phyloP scores from a whole-genome alignment of 768 basidiomycete species.

The Termitomyces sp. region DNA sequence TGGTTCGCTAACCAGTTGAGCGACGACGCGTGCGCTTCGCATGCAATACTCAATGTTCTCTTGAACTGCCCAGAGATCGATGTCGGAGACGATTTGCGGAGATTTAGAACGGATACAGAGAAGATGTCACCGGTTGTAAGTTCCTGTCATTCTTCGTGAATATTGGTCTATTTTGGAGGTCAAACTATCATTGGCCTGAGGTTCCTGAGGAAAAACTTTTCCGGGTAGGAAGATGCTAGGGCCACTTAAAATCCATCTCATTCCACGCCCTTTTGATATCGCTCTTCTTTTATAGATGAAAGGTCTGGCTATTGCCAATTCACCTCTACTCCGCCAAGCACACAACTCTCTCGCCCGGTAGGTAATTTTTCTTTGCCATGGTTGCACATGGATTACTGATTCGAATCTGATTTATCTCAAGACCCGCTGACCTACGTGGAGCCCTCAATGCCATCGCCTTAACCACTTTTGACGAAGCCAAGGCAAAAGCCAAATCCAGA shows the following conservation, averaged over 20 bases:
- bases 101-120: slow-evolving; percentile 45
- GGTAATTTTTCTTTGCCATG: slow-evolving; percentile 10
- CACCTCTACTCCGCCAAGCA: slow-evolving; percentile 42
- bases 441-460: slow-evolving; percentile 39
- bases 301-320: slow-evolving; percentile 56
- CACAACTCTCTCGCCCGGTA: slow-evolving; percentile 61
- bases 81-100: slow-evolving; percentile 36
- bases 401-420: slow-evolving; percentile 16
- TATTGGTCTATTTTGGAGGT: not conserved
- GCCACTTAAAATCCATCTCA: not conserved
- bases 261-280: not conserved
- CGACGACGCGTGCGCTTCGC: slow-evolving; percentile 60
- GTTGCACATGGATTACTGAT: not conserved
- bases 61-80: slow-evolving; percentile 50
- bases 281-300: slow-evolving; percentile 39
- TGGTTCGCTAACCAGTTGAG: slow-evolving; percentile 70
- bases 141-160: slow-evolving; percentile 8
- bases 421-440: slow-evolving; percentile 54
- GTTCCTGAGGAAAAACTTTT: not conserved
- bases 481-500: slow-evolving; percentile 32
- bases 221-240: not conserved
- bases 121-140: slow-evolving; percentile 54
- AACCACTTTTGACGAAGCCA: slow-evolving; percentile 37
- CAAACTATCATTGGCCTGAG: not conserved
- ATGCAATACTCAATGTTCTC: slow-evolving; percentile 54